Conservation (phyloP, 352 stramenopile genomes). For the Pythium periplocum region DNA sequence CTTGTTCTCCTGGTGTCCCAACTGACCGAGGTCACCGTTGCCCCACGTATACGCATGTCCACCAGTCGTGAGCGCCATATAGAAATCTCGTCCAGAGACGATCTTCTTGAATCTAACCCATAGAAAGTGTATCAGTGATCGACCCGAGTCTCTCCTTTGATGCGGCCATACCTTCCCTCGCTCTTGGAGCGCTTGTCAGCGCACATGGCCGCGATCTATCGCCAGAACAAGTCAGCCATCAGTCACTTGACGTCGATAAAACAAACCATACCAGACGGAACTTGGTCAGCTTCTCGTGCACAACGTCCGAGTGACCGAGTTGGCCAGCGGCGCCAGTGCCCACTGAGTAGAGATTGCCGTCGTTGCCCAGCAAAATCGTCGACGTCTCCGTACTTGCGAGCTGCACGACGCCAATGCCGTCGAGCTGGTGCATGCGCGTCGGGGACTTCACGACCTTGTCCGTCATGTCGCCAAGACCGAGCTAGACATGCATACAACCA, state of each 20-base stretch:
- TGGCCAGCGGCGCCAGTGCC: constrained; percentile 57
- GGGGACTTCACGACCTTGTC: constrained; percentile 54
- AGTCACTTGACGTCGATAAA: not conserved
- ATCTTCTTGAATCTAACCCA: constrained; percentile 46
- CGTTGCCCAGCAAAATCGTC: constrained; percentile 59
- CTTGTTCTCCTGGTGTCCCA: constrained; percentile 84
- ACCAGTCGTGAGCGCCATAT: constrained; percentile 40
- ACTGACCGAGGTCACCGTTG: constrained; percentile 66
- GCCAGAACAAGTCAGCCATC: not conserved
- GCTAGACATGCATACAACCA: constrained; percentile 19
- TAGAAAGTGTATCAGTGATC: too few species aligned
- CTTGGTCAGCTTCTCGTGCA: constrained; percentile 74
- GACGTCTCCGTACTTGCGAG: constrained; percentile 62
- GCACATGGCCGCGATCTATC: constrained; percentile 56
- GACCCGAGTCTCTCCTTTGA: too few species aligned
- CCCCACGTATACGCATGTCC: constrained; percentile 80
- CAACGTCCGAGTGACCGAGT: constrained; percentile 66
- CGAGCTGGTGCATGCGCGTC: constrained; percentile 53
- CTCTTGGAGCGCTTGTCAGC: constrained; percentile 74
- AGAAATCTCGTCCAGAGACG: constrained; percentile 54
- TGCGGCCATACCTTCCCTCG: constrained; percentile 44
- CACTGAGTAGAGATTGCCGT: constrained; percentile 70
- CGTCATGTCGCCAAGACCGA: constrained; percentile 40
- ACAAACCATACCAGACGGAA: constrained; percentile 54
- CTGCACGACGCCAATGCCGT: constrained; percentile 51